Base-by-base conservation (phyloP, 108 stramenopile genomes). In the Discostella stelligeroides region DNA sequence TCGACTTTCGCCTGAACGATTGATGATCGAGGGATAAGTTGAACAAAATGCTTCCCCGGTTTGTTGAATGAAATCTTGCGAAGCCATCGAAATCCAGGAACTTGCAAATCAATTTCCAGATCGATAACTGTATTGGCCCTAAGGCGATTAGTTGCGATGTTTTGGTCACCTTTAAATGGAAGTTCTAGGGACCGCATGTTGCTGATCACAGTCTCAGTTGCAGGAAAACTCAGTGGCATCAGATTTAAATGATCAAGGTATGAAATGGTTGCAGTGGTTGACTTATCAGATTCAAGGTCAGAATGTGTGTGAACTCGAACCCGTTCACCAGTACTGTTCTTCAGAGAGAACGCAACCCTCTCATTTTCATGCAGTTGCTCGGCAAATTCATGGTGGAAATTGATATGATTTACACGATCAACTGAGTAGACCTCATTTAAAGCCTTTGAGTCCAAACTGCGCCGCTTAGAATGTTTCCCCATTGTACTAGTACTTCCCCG, bases 81-180 rank as follows among this genome's bases (percentile, higher is more conserved):
- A 20, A 95, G 51, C 97, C 97, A 98, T 29, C 78, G 73, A 68
- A 95, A 97, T 23, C 96, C 97, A 12, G 92, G 86, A 14, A 97
- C 61, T 64, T 98, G 97, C 8, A 97, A 68, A 51, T 95, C 95
- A 17, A 98, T 64, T 13, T 84, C 61, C 64, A 97, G 96, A 49
- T 70, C 63, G 37, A 66, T 28, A 6, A 69, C 55, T 40, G 51
- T 51, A 24, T 46, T 29, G 28, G 43, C 25, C 28, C 27, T 30
- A 9, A 30, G 42, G 46, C 74, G 59, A 21, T 46, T 30, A 12
- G 72, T 20, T 34, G 37, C 46, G 41, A 47, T 42, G 41, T 73
- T 74, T 49, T 62, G 68, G 28, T 76, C 75, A 12, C 92, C 92
- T 37, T 91, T 92, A 60, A 92, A 94, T 15, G 92, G 85, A 18